Evolutionary conservation across 129 eudicot species (phyloP).

Genomic region (Flaveria bidentis): DNA sequence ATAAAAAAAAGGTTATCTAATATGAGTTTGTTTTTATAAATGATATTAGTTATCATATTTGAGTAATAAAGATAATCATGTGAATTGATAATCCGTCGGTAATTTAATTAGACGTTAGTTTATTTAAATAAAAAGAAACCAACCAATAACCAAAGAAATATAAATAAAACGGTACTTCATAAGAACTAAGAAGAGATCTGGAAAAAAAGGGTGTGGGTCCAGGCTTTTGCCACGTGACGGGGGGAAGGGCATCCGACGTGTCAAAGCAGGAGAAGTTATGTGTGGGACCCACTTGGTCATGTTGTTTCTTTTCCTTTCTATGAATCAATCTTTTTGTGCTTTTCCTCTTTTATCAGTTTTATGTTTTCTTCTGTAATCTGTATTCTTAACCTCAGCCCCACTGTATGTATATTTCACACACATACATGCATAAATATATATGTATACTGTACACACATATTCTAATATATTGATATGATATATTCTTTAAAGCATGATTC

Average conservation of each 20-base stretch:
- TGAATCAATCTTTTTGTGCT: slow-evolving; percentile 46
- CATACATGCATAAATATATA: not conserved
- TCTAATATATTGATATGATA: not conserved
- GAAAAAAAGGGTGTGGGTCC: slow-evolving; percentile 46
- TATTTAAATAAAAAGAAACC: no score
- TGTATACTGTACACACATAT: slow-evolving; percentile 13
- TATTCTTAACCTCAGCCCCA: slow-evolving; percentile 46
- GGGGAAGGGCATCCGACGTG: slow-evolving; percentile 46
- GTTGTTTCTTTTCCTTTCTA: slow-evolving; percentile 44
- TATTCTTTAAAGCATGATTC: slow-evolving; percentile 5
- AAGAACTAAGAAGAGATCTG: not conserved
- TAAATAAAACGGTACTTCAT: no score
- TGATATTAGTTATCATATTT: no score
- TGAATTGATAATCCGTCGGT: no score
- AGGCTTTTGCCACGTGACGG: slow-evolving; percentile 75
- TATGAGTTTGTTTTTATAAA: no score
- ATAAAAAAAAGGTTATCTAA: no score
- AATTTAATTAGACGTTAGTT: no score
- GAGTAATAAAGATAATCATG: no score
- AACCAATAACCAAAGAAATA: no score
- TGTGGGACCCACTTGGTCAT: slow-evolving; percentile 34
- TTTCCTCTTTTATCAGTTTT: slow-evolving; percentile 37
- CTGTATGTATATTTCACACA: slow-evolving; percentile 23
- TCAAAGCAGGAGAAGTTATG: slow-evolving; percentile 46
- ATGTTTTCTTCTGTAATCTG: slow-evolving; percentile 25